Percentiles rank a stretch among this genome's conserved stretches.
Conservation (phyloP, 2,329 filamentous ascomycete genomes). For the Penicillium expansum region DNA sequence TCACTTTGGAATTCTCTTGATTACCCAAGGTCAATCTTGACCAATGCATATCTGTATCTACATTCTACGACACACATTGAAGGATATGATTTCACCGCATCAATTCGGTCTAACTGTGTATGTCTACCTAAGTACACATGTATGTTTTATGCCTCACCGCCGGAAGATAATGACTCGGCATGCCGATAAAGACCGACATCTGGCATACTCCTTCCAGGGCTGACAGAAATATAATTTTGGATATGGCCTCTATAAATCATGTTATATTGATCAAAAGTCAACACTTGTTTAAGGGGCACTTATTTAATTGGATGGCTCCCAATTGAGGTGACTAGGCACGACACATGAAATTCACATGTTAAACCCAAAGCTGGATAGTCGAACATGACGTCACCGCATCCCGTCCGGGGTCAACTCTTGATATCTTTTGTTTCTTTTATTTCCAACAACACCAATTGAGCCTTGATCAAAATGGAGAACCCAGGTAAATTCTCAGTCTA, state of each 20-base stretch:
- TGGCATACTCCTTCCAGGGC: too few species aligned
- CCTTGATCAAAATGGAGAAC: constrained; percentile 13
- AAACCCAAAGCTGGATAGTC: background rate
- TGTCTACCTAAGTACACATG: background rate
- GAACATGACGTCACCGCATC: constrained; percentile 18
- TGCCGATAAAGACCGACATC: background rate
- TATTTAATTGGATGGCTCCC: too few species aligned
- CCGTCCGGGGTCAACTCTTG: background rate
- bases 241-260: background rate
- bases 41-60: constrained; percentile 9
- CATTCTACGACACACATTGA: background rate
- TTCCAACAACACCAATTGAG: background rate
- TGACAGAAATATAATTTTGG: background rate
- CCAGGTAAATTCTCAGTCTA: constrained; percentile 7
- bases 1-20: constrained; percentile 10
- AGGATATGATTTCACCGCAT: background rate
- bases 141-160: background rate
- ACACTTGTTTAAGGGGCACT: background rate
- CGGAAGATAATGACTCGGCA: background rate
- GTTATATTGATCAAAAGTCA: background rate
- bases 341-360: constrained; percentile 11
- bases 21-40: constrained; percentile 6
- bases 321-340: background rate
- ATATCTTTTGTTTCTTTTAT: background rate
- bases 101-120: background rate